These are phyloP conservation scores for Suillus luteus DNA, from an alignment of 768 basidiomycete species.

Conservation along the genomic window DNA sequence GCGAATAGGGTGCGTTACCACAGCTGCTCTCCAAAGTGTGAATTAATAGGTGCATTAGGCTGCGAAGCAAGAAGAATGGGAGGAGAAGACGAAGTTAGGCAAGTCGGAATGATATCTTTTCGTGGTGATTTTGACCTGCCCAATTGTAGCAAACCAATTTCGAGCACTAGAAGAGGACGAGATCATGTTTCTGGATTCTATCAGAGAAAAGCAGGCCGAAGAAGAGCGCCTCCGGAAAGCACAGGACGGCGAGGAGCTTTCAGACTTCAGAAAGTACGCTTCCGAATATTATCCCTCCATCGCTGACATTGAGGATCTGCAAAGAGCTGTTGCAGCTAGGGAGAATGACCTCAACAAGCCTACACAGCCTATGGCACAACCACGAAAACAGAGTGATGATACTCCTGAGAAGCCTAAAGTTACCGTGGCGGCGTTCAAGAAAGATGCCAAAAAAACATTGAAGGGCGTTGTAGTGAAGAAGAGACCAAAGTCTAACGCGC, in stretches of 20 bases:
- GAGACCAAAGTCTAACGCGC: constrained; percentile 49
- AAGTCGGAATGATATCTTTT: constrained; percentile 14
- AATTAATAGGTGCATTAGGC: constrained; percentile 45
- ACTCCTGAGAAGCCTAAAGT: constrained; percentile 30
- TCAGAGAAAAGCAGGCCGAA: constrained; percentile 71
- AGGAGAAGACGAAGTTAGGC: constrained; percentile 81
- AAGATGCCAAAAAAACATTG: constrained; percentile 63
- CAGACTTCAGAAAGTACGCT: constrained; percentile 75
- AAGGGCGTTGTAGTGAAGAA: constrained; percentile 86
- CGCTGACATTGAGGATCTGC: constrained; percentile 17
- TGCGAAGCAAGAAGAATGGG: constrained; percentile 93
- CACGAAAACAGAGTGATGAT: constrained; percentile 34
- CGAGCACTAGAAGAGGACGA: constrained; percentile 90
- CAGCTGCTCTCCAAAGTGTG: not conserved
- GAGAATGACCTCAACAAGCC: constrained; percentile 50
- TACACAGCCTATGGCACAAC: constrained; percentile 31
- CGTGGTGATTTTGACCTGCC: constrained; percentile 15
- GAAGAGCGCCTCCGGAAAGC: constrained; percentile 77
- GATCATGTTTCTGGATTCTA: constrained; percentile 83
- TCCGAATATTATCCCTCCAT: constrained; percentile 8
- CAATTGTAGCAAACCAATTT: constrained; percentile 74
- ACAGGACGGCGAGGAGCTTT: constrained; percentile 78
- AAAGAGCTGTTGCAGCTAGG: constrained; percentile 72
- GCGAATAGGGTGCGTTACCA: constrained; percentile 69
- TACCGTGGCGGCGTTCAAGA: constrained; percentile 47